Percentiles rank a stretch among this genome's conserved stretches.
These are phyloP conservation scores for Collybia mongolica DNA, from an alignment of 768 basidiomycete species.

Conservation along the genomic window DNA sequence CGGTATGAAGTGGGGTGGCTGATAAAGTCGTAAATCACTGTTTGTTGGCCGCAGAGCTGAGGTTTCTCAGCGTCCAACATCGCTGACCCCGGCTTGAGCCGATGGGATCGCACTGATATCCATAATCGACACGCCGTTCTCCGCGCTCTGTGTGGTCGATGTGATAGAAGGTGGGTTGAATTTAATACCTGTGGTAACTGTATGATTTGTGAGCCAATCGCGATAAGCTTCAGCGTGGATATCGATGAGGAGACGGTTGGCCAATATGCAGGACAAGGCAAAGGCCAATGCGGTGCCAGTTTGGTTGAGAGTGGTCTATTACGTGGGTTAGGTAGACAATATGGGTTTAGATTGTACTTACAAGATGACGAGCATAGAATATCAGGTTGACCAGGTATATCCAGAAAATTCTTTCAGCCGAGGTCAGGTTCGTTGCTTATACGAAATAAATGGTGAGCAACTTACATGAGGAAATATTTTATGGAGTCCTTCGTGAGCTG, in stretches of 20 bases:
- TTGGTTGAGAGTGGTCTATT: constrained; percentile 24
- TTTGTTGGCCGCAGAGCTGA: too few species aligned
- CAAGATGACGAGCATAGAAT: constrained; percentile 30
- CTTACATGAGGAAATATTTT: constrained; percentile 32
- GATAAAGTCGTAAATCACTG: too few species aligned
- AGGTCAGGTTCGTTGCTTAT: neutral
- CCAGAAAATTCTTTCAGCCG: constrained; percentile 27
- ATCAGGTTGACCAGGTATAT: constrained; percentile 30
- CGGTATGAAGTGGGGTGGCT: too few species aligned
- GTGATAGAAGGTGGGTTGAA: too few species aligned
- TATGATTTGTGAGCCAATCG: too few species aligned
- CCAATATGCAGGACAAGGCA: constrained; percentile 24
- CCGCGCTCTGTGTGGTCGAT: too few species aligned
- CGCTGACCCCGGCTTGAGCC: too few species aligned
- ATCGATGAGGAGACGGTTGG: constrained; percentile 28
- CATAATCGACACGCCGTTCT: too few species aligned
- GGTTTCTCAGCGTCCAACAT: too few species aligned
- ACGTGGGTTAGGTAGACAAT: neutral
- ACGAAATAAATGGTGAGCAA: constrained; percentile 2
- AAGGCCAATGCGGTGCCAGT: constrained; percentile 26
- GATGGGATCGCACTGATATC: too few species aligned
- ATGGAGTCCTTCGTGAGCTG: constrained; percentile 27
- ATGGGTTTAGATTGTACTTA: constrained; percentile 6
- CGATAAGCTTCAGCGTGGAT: constrained; percentile 12
- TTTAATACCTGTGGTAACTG: too few species aligned